These are phyloP conservation scores for Cyberlindnera veronae DNA, from an alignment of 805 yeast genomes.

Conservation along the genomic window DNA sequence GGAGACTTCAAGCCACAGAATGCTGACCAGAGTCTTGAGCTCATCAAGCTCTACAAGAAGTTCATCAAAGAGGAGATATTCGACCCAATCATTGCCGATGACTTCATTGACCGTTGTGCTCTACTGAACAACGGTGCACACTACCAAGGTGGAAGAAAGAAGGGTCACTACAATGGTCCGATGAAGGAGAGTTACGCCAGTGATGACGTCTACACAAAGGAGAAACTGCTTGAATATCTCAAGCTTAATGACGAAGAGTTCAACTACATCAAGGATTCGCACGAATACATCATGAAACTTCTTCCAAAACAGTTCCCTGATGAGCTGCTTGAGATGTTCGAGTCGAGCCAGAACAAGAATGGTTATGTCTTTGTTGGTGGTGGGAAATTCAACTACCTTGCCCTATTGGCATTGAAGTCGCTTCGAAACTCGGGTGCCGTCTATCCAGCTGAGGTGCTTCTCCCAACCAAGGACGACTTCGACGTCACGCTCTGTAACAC, in stretches of 20 bases:
- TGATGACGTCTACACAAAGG: constrained; percentile 18
- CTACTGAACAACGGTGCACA: constrained; percentile 14
- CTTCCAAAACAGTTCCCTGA: constrained; percentile 27
- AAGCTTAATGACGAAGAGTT: constrained; percentile 10
- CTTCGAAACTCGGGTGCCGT: constrained; percentile 59
- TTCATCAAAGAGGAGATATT: constrained; percentile 11
- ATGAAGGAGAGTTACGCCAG: constrained; percentile 14
- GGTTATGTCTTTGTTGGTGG: constrained; percentile 74
- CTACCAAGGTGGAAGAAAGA: constrained; percentile 14
- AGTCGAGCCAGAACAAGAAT: constrained; percentile 21
- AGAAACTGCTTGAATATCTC: constrained; percentile 11
- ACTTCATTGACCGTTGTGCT: constrained; percentile 12
- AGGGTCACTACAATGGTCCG: constrained; percentile 17
- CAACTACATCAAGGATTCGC: constrained; percentile 10
- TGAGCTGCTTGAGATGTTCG: constrained; percentile 1
- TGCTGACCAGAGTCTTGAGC: constrained; percentile 2
- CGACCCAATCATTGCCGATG: constrained; percentile 13
- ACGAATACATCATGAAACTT: constrained; percentile 24
- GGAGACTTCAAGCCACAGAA: neutral
- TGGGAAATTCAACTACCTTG: constrained; percentile 57
- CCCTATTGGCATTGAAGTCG: constrained; percentile 46
- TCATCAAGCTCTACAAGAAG: constrained; percentile 5
- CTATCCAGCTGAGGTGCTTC: constrained; percentile 73
- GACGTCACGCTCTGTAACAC: constrained; percentile 63
- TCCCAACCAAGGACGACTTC: constrained; percentile 62